A percentile compares a stretch with the other conserved stretches of the same genome.
Evolutionary conservation across 768 basidiomycete species (phyloP).

Genomic region (Trametes gibbosa): DNA sequence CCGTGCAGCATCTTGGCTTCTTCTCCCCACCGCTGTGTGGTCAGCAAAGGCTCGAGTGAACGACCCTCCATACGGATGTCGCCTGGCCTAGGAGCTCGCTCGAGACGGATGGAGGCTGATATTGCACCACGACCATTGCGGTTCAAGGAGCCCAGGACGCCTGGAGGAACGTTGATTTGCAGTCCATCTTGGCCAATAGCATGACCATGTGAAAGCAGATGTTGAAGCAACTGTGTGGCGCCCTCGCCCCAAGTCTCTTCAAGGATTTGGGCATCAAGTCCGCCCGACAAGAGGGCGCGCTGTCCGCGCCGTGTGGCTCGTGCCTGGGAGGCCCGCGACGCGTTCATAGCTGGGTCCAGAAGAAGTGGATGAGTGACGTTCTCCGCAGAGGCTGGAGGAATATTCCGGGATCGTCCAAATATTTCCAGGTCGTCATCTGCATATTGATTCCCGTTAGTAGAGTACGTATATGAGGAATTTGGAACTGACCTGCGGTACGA

Average conservation of each 20-base stretch:
- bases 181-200: slow-evolving; percentile 59
- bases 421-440: slow-evolving; percentile 56
- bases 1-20: slow-evolving; percentile 82
- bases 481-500: slow-evolving; percentile 40
- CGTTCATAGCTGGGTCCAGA: slow-evolving; percentile 52
- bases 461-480: neutral
- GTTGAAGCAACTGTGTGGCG: slow-evolving; percentile 80
- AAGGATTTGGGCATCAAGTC: slow-evolving; percentile 45
- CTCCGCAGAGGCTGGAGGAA: slow-evolving; percentile 54
- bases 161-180: slow-evolving; percentile 72
- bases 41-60: slow-evolving; percentile 71
- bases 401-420: slow-evolving; percentile 60
- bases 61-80: slow-evolving; percentile 46
- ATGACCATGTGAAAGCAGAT: slow-evolving; percentile 65
- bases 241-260: slow-evolving; percentile 81
- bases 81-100: slow-evolving; percentile 44
- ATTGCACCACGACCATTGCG: slow-evolving; percentile 44
- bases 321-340: slow-evolving; percentile 45
- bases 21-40: slow-evolving; percentile 85
- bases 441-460: neutral
- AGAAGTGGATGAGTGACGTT: slow-evolving; percentile 81
- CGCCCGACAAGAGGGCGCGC: slow-evolving; percentile 45
- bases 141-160: slow-evolving; percentile 55
- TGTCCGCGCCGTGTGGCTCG: slow-evolving; percentile 55
- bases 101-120: slow-evolving; percentile 61